Percentiles rank a stretch among this genome's conserved stretches.
Evolutionary conservation across 1,284 basidiomycete species (phyloP).

Genomic region (Serendipita sp.): DNA sequence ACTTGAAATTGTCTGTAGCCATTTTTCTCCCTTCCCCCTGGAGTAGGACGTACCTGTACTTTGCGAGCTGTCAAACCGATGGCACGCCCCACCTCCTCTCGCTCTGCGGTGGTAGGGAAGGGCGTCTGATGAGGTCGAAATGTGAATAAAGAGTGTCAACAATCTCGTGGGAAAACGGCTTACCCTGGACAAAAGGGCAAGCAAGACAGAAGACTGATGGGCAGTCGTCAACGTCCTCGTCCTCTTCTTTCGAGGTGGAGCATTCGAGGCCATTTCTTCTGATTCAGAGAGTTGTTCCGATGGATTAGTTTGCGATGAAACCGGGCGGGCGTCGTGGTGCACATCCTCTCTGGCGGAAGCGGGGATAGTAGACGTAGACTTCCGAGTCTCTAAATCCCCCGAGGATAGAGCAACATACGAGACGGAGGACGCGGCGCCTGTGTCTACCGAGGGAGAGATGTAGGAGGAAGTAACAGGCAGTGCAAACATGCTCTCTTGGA

Average conservation of each 20-base stretch:
- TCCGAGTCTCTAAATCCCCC: background rate
- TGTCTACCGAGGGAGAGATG: background rate
- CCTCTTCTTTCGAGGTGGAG: constrained; percentile 28
- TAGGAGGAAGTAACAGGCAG: background rate
- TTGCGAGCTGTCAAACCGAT: constrained; percentile 74
- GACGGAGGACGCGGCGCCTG: background rate
- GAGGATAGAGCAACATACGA: background rate
- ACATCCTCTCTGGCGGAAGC: no score
- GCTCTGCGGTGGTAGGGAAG: constrained; percentile 70
- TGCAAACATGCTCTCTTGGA: background rate
- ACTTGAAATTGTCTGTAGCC: background rate
- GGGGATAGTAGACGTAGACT: background rate
- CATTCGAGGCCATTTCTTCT: background rate
- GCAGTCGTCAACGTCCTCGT: constrained; percentile 63
- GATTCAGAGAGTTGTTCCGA: no score
- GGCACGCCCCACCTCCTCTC: constrained; percentile 67
- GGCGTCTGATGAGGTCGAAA: constrained; percentile 41
- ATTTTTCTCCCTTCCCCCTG: background rate
- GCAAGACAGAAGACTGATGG: constrained; percentile 66
- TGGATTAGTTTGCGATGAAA: background rate
- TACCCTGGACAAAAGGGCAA: constrained; percentile 67
- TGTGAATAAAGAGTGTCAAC: constrained; percentile 8
- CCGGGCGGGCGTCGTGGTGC: background rate
- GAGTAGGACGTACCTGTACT: constrained; percentile 53
- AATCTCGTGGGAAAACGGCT: constrained; percentile 12